Evolutionary conservation across 257 asterid species (phyloP).

Genomic region (Forsythia viridissima): DNA sequence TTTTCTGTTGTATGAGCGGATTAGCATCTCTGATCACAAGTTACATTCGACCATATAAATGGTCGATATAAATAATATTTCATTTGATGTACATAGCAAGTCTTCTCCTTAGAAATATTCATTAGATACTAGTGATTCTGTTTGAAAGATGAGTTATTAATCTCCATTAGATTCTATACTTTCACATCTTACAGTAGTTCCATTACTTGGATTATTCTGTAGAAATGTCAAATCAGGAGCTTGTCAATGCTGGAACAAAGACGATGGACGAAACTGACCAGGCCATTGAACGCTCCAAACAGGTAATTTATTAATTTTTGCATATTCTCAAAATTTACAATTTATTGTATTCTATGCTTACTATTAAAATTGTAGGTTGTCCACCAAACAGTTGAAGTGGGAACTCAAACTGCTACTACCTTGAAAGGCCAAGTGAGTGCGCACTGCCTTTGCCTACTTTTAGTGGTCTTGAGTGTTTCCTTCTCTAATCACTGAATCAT

Average conservation of each 20-base stretch:
- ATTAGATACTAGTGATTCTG: not conserved
- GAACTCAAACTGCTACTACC: conserved; percentile 88
- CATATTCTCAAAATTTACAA: conserved; percentile 21
- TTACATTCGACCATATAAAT: not conserved
- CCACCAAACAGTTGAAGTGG: conserved; percentile 96
- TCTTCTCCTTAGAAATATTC: not conserved
- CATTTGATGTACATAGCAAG: not conserved
- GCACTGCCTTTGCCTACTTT: not conserved
- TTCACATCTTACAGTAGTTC: conserved; percentile 32
- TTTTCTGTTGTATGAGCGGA: not conserved
- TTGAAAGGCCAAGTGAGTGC: conserved; percentile 92
- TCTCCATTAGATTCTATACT: not conserved
- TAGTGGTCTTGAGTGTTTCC: conserved; percentile 16
- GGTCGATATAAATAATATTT: not conserved
- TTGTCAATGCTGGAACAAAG: conserved; percentile 68
- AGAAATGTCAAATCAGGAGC: conserved; percentile 99
- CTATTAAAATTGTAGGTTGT: conserved; percentile 64
- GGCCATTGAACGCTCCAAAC: conserved; percentile 98
- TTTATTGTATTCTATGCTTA: conserved; percentile 25
- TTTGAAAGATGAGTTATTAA: not conserved
- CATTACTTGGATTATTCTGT: conserved; percentile 30
- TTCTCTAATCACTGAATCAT: conserved; percentile 21
- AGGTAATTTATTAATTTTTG: conserved; percentile 44
- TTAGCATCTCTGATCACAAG: not conserved
- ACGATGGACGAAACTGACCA: conserved; percentile 98